Conservation (phyloP, 2,329 filamentous ascomycete species). For the Aspergillus eucalypticola region DNA sequence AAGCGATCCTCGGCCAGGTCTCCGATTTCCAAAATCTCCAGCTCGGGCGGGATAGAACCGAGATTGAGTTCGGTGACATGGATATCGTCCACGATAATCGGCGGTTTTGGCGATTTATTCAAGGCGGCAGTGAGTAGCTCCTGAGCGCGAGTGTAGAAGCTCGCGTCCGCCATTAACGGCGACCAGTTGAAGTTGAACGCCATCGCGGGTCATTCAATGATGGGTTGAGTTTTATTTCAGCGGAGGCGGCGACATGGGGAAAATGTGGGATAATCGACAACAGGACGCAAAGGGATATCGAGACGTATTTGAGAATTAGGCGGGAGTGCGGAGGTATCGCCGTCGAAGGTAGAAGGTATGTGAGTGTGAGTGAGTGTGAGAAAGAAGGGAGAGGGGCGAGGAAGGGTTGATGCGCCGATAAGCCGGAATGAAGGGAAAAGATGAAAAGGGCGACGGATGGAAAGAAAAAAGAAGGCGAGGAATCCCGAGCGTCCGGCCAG, state of each 20-base stretch:
- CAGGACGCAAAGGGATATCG: conserved; percentile 6
- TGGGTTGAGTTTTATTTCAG: conserved; percentile 10
- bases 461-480: conserved; percentile 17
- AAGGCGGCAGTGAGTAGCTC: conserved; percentile 92
- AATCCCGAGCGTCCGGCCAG: conserved; percentile 19
- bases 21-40: conserved; percentile 97
- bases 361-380: too few species aligned
- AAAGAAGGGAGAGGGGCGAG: conserved; percentile 23
- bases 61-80: conserved; percentile 97
- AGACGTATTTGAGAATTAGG: conserved; percentile 1
- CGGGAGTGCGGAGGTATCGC: conserved; percentile 14
- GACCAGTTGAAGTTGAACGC: conserved; percentile 99
- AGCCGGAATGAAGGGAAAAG: conserved; percentile 20
- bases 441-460: conserved; percentile 14
- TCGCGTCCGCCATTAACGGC: conserved; percentile 91
- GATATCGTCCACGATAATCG: conserved; percentile 99
- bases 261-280: neutral
- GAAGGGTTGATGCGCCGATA: conserved; percentile 23
- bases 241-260: conserved; percentile 7
- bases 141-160: conserved; percentile 84
- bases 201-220: conserved; percentile 59
- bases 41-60: conserved; percentile 86
- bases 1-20: conserved; percentile 97
- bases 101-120: conserved; percentile 97
- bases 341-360: conserved; percentile 10